These are phyloP conservation scores for Udeniomyces megalosporus DNA, from an alignment of 768 basidiomycete species.

Conservation along the genomic window DNA sequence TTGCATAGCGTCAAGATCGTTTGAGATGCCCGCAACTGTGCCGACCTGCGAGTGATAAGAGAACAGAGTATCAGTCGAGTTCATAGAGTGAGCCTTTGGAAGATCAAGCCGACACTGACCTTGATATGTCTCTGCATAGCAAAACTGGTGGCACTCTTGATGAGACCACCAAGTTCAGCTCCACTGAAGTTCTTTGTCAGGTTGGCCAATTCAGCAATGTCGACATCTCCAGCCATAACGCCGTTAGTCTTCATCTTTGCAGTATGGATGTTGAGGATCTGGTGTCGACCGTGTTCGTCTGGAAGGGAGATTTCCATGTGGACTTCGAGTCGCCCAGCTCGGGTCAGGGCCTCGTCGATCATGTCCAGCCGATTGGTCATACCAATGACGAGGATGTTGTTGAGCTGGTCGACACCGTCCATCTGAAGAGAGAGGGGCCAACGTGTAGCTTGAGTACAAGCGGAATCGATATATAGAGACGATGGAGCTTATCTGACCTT, in stretches of 20 bases:
- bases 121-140: conserved; percentile 96
- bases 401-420: conserved; percentile 97
- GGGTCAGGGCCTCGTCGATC: conserved; percentile 95
- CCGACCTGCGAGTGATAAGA: conserved; percentile 42
- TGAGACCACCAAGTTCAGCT: conserved; percentile 84
- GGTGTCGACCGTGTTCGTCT: conserved; percentile 75
- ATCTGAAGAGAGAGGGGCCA: conserved; percentile 42
- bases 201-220: conserved; percentile 61
- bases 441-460: not conserved
- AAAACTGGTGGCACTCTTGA: conserved; percentile 96
- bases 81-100: not conserved
- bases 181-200: conserved; percentile 94
- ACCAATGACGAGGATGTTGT: conserved; percentile 97
- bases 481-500: conserved; percentile 62
- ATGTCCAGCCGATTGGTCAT: conserved; percentile 98
- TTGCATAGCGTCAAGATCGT: conserved; percentile 82
- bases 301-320: conserved; percentile 99
- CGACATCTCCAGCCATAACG: conserved; percentile 74
- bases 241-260: conserved; percentile 80
- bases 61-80: not conserved
- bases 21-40: conserved; percentile 88
- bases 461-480: not conserved
- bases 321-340: conserved; percentile 95
- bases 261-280: conserved; percentile 93
- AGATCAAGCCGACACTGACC: conserved; percentile 27